Percentiles rank a stretch among this genome's conserved stretches.
phyloP scores from a whole-genome alignment of 192 early-diverging fungal species.

The Tieghemiomyces parasiticus region DNA sequence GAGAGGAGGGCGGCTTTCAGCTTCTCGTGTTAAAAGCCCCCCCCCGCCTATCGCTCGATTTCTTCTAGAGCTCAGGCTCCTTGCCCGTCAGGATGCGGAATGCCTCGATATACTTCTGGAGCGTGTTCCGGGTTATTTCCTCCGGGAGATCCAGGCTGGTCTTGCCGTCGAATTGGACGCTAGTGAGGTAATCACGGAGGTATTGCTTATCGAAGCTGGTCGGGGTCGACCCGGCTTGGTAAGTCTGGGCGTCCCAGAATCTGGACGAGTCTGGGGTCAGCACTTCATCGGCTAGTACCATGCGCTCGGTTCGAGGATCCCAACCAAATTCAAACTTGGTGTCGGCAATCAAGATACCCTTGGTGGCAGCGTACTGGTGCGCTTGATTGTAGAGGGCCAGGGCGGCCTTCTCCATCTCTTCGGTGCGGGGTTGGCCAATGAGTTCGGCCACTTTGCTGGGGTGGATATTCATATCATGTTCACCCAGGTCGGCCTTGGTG shows the following conservation, averaged over 20 bases:
- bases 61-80: slow-evolving; percentile 37
- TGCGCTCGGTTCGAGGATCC: slow-evolving; percentile 28
- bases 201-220: slow-evolving; percentile 96
- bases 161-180: slow-evolving; percentile 64
- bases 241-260: slow-evolving; percentile 84
- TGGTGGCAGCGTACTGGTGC: slow-evolving; percentile 57
- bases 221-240: slow-evolving; percentile 63
- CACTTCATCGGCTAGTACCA: slow-evolving; percentile 91
- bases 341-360: slow-evolving; percentile 97
- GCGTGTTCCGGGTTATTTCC: slow-evolving; percentile 69
- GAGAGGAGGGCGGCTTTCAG: too few species aligned
- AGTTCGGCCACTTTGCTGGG: slow-evolving; percentile 74
- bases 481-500: slow-evolving; percentile 97
- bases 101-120: slow-evolving; percentile 83
- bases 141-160: slow-evolving; percentile 70
- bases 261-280: slow-evolving; percentile 97
- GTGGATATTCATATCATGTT: slow-evolving; percentile 98
- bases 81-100: slow-evolving; percentile 70
- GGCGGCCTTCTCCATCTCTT: slow-evolving; percentile 56
- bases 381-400: slow-evolving; percentile 73
- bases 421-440: slow-evolving; percentile 65
- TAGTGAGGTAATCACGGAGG: slow-evolving; percentile 82
- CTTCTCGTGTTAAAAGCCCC: too few species aligned
- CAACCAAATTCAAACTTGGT: slow-evolving; percentile 99
- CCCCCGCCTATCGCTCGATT: too few species aligned